Conservation (phyloP, 768 basidiomycete species). For the Coprinopsis sp. region DNA sequence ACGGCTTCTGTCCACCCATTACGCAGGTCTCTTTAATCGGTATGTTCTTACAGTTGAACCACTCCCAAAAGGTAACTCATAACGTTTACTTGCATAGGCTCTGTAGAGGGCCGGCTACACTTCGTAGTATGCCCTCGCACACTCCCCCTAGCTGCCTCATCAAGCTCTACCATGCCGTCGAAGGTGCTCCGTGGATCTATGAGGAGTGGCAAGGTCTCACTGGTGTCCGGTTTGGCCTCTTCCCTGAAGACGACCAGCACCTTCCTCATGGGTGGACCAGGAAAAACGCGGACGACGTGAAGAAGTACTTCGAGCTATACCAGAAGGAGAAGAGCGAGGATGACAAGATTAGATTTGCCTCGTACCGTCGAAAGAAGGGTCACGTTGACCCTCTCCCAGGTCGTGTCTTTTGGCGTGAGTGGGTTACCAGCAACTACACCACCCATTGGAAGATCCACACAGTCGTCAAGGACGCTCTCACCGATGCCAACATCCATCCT, state of each 20-base stretch:
- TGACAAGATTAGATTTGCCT: conserved; percentile 1
- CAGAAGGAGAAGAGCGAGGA: neutral
- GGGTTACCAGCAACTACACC: conserved; percentile 9
- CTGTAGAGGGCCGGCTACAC: too few species aligned
- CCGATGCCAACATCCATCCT: conserved; percentile 12
- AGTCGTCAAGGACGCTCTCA: conserved; percentile 9
- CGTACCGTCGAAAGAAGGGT: neutral
- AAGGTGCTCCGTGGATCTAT: conserved; percentile 15
- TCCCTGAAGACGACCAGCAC: conserved; percentile 14
- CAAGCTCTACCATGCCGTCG: conserved; percentile 6
- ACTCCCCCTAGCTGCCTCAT: neutral
- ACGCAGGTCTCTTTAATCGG: too few species aligned
- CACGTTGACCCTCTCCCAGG: conserved; percentile 10
- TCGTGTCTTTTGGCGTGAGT: conserved; percentile 12
- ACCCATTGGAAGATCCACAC: conserved; percentile 13
- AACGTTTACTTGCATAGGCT: too few species aligned
- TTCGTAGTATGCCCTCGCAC: neutral
- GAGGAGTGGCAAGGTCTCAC: conserved; percentile 18
- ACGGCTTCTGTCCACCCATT: too few species aligned
- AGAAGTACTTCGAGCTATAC: conserved; percentile 15
- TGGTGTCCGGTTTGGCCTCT: conserved; percentile 18
- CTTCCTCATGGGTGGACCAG: conserved; percentile 17
- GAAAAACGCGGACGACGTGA: conserved; percentile 6
- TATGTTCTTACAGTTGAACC: too few species aligned
- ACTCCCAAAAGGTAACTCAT: too few species aligned